A percentile compares a stretch with the other conserved stretches of the same genome.
phyloP scores from a whole-genome alignment of 768 basidiomycete genomes.

The Arthromyces matolae region DNA sequence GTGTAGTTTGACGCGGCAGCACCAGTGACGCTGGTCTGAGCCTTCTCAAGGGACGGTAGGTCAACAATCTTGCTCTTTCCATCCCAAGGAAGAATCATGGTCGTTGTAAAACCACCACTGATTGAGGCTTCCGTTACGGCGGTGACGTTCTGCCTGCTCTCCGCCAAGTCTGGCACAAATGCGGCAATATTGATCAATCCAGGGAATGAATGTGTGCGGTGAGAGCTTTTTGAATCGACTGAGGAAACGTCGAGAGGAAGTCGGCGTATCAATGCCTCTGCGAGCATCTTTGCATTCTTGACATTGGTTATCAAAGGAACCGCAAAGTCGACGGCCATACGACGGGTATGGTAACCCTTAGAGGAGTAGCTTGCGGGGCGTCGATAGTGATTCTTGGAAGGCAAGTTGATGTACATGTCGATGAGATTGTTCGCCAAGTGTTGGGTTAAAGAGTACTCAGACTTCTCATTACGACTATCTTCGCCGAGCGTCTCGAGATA shows the following conservation, averaged over 20 bases:
- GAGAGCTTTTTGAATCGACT: slow-evolving; percentile 92
- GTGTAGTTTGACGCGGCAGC: slow-evolving; percentile 86
- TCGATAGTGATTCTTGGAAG: slow-evolving; percentile 95
- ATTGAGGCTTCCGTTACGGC: slow-evolving; percentile 77
- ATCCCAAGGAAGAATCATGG: slow-evolving; percentile 75
- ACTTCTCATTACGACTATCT: slow-evolving; percentile 79
- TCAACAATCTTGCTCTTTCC: slow-evolving; percentile 61
- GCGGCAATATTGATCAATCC: slow-evolving; percentile 87
- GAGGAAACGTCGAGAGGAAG: slow-evolving; percentile 87
- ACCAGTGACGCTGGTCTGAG: slow-evolving; percentile 58
- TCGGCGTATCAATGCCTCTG: slow-evolving; percentile 87
- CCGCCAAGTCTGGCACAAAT: slow-evolving; percentile 73
- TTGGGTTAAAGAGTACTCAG: slow-evolving; percentile 95
- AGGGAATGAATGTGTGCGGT: slow-evolving; percentile 86
- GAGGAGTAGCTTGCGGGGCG: slow-evolving; percentile 96
- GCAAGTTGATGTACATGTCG: slow-evolving; percentile 99
- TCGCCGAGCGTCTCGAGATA: slow-evolving; percentile 88
- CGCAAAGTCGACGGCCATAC: slow-evolving; percentile 99
- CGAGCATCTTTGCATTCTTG: slow-evolving; percentile 95
- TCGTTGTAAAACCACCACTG: slow-evolving; percentile 86
- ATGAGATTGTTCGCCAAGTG: slow-evolving; percentile 96
- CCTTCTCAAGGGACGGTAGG: slow-evolving; percentile 60
- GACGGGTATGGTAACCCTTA: slow-evolving; percentile 93
- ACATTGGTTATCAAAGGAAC: slow-evolving; percentile 97
- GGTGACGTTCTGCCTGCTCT: slow-evolving; percentile 55